phyloP scores from a whole-genome alignment of 345 rosid genomes.

The Bruguiera gymnorhiza region DNA sequence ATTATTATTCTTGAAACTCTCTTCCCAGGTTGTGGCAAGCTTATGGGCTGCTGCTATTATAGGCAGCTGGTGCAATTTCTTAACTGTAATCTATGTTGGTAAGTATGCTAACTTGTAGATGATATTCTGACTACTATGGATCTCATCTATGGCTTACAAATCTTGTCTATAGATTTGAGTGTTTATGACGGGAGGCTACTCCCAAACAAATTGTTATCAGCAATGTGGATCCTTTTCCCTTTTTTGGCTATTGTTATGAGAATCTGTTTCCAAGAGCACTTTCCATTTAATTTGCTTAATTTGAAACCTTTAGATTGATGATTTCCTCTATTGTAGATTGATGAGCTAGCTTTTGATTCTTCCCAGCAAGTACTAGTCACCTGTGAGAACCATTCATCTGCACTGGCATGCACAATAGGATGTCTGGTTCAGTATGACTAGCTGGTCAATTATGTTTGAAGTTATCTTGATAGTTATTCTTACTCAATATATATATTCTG shows the following conservation, averaged over 20 bases:
- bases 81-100: constrained; percentile 90
- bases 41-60: constrained; percentile 73
- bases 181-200: not conserved
- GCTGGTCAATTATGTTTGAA: no score
- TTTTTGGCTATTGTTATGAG: not conserved
- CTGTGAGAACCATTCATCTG: no score
- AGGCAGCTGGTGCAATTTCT: constrained; percentile 96
- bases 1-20: not conserved
- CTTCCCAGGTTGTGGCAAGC: constrained; percentile 56
- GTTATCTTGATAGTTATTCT: no score
- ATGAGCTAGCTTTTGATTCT: not conserved
- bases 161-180: not conserved
- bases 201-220: no score
- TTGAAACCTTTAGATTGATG: no score
- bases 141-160: not conserved
- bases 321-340: no score
- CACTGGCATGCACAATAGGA: no score
- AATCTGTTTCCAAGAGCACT: not conserved
- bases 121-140: not conserved
- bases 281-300: no score
- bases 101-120: constrained; percentile 22
- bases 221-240: not conserved
- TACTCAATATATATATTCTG: no score
- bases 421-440: no score
- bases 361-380: not conserved